These are phyloP conservation scores for Ogataea methanolica DNA, from an alignment of 805 yeast genomes.

Conservation along the genomic window DNA sequence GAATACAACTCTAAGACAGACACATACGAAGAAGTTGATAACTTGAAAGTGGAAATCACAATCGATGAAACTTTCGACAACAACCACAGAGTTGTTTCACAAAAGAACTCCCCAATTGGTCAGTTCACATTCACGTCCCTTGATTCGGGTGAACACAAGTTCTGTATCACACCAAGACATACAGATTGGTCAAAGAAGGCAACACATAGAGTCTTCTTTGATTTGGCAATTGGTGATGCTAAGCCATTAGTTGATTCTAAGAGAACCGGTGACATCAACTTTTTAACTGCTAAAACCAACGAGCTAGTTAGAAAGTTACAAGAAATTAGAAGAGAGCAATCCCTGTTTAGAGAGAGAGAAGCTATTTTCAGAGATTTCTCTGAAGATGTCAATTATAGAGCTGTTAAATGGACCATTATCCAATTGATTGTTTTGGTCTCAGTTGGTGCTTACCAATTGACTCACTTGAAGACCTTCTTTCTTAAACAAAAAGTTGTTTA, in stretches of 20 bases:
- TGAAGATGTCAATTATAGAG: constrained; percentile 64
- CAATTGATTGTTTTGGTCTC: constrained; percentile 61
- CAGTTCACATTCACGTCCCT: constrained; percentile 70
- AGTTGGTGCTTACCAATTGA: constrained; percentile 71
- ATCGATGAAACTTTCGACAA: constrained; percentile 77
- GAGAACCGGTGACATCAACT: constrained; percentile 51
- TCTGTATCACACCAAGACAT: constrained; percentile 58
- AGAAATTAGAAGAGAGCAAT: constrained; percentile 64
- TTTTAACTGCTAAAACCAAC: constrained; percentile 53
- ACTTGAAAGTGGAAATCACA: constrained; percentile 59
- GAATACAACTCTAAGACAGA: constrained; percentile 47
- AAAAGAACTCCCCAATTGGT: constrained; percentile 59
- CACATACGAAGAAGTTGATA: constrained; percentile 48
- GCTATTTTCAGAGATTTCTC: constrained; percentile 67
- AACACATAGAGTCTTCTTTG: constrained; percentile 64
- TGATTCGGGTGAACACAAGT: constrained; percentile 75
- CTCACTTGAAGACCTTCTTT: constrained; percentile 68
- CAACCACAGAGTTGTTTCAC: constrained; percentile 69
- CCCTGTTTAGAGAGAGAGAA: constrained; percentile 68
- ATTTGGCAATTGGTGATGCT: constrained; percentile 64
- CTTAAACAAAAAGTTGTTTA: constrained; percentile 71
- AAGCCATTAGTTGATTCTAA: constrained; percentile 61
- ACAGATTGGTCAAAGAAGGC: constrained; percentile 41
- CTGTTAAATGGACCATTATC: constrained; percentile 68
- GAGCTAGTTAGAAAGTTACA: constrained; percentile 50